Evolutionary conservation across 305 asterid species (phyloP).

Genomic region (Fraxinus albicans): DNA sequence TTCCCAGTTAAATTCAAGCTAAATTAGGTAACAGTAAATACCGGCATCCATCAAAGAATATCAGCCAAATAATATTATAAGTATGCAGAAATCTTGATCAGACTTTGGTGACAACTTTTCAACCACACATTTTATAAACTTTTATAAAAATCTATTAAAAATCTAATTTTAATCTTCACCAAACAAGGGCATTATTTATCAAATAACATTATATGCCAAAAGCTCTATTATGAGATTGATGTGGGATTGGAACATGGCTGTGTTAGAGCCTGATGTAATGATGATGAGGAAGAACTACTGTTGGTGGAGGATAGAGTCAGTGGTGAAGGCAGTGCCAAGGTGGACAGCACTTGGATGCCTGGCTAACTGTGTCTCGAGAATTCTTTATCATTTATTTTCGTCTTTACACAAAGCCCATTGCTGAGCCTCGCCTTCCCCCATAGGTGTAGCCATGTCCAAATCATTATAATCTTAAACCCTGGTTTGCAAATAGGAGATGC

Average conservation of each 20-base stretch:
- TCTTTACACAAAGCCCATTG: not conserved
- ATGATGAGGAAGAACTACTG: not conserved
- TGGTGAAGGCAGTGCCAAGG: constrained; percentile 6
- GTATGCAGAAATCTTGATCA: not conserved
- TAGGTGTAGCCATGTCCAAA: not conserved
- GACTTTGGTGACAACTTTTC: not conserved
- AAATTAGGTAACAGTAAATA: not conserved
- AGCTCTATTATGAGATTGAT: too few relatives aligned
- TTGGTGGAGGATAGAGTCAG: not conserved
- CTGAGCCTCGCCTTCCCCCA: not conserved
- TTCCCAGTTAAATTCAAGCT: not conserved
- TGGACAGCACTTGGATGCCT: not conserved
- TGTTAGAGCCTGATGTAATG: too few relatives aligned
- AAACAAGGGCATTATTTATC: too few relatives aligned
- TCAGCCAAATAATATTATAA: not conserved
- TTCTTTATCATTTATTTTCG: not conserved
- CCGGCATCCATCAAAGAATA: not conserved
- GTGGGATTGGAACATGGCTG: too few relatives aligned
- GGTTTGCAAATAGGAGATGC: not conserved
- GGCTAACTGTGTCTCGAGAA: not conserved
- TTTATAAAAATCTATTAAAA: too few relatives aligned
- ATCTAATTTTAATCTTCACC: too few relatives aligned
- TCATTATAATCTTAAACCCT: not conserved
- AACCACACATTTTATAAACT: too few relatives aligned
- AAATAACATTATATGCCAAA: too few relatives aligned